Evolutionary conservation across 805 yeast species (phyloP), one percentile per base, ranked within the genome.

Genomic region (Teunomyces aglyptinius): DNA sequence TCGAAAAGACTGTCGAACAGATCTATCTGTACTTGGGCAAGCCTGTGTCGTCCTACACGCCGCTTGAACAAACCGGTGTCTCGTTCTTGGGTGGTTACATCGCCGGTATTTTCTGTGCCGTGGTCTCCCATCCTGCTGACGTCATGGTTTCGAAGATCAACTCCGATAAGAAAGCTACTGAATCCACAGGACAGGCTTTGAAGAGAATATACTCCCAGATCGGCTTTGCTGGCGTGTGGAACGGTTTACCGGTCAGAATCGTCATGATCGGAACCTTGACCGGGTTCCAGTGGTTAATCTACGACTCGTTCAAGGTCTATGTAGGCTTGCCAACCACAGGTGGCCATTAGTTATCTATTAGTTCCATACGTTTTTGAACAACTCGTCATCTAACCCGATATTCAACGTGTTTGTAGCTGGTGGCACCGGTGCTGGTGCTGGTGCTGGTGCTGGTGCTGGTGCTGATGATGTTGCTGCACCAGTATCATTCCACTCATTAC

Each of bases 61-160:
- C 83, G 36, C 55, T 83, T 36, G 85, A 85, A 60, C 97, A 94
- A 70, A 92, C 97, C 18, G 96, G 97, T 43, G 96, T 94, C 34
- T 89, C 96, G 19, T 94, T 92, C 73, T 74, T 83, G 41, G 97
- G 96, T 67, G 98, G 99, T 65, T 92, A 92, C 73, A 80, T 92
- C 63, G 99, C 98, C 8, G 99, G 98, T 83, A 84, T 94, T 46
- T 81, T 91, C 73, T 92, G 97, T 76, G 98, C 99, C 6, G 73
- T 86, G 44, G 94, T 91, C 13, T 91, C 97, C 22, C 97, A 94
- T 67, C 99, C 99, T 16, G 98, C 98, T n/a, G 99, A 92, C 68
- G 97, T 92, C 28, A 85, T 94, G 96, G 98, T 92, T 20, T 87
- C 96, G 41, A 88, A 90, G 77, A 82, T 94, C 60, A 91, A 89